Percentiles rank a stretch among this genome's conserved stretches.
Evolutionary conservation across 2,329 filamentous ascomycete species (phyloP).

Genomic region (Colletotrichum costaricense): DNA sequence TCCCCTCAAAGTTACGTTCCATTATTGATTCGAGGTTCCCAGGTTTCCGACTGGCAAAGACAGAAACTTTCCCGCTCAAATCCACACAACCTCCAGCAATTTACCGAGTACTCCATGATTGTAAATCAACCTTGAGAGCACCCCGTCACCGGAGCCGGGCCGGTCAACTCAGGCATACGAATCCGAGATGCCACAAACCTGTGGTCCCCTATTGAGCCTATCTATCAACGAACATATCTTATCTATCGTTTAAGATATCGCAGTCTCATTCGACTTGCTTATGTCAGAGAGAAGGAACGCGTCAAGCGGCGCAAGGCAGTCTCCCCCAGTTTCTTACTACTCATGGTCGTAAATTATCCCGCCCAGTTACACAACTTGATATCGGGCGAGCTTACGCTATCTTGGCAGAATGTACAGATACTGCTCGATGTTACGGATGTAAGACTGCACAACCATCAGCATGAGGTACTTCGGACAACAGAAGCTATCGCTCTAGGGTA

Average conservation of each 20-base stretch:
- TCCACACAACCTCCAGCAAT: not conserved
- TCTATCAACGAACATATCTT: not conserved
- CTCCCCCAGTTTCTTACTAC: not conserved
- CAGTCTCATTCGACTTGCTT: not conserved
- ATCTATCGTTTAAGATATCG: not conserved
- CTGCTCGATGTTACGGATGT: not conserved
- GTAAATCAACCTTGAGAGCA: not conserved
- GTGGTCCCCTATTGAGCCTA: not conserved
- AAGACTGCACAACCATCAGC: not conserved
- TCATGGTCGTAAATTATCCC: not conserved
- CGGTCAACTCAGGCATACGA: not conserved
- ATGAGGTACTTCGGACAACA: not conserved
- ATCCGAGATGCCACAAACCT: not conserved
- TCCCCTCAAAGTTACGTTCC: slow-evolving; percentile 11
- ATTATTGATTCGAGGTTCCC: not conserved
- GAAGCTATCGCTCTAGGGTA: not conserved
- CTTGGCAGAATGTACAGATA: not conserved
- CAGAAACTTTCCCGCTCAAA: not conserved
- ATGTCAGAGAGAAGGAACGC: not conserved
- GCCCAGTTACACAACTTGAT: not conserved
- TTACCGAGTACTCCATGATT: not conserved
- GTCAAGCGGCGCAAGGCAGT: not conserved
- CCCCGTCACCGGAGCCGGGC: slow-evolving; percentile 29
- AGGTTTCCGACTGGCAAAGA: not conserved
- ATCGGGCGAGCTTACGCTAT: not conserved